Evolutionary conservation across 805 yeast genomes (phyloP).

Genomic region (Pichia pseudocactophila): DNA sequence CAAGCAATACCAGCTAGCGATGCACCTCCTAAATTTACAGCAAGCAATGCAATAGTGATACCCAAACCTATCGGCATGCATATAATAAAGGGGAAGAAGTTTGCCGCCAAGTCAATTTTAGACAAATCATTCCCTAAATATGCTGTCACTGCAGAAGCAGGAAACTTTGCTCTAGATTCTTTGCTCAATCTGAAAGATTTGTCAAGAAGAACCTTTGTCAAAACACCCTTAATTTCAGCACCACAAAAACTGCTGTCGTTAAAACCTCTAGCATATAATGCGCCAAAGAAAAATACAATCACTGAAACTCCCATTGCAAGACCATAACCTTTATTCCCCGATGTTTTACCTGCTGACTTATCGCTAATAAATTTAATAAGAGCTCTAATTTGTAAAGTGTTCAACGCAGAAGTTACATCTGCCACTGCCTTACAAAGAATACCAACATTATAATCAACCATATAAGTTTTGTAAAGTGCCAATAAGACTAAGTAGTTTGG

Average conservation of each 20-base stretch:
- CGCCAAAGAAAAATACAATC: conserved; percentile 38
- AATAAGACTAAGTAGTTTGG: conserved; percentile 34
- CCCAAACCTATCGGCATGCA: conserved; percentile 57
- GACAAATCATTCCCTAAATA: conserved; percentile 75
- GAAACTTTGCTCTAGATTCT: conserved; percentile 47
- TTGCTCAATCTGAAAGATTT: conserved; percentile 59
- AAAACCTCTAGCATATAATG: conserved; percentile 48
- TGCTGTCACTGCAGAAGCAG: conserved; percentile 66
- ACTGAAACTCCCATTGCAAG: conserved; percentile 56
- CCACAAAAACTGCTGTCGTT: conserved; percentile 50
- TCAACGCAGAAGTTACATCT: conserved; percentile 43
- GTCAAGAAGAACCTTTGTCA: conserved; percentile 53
- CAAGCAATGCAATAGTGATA: conserved; percentile 54
- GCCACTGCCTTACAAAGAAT: conserved; percentile 35
- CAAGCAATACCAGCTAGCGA: conserved; percentile 63
- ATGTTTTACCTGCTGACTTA: conserved; percentile 35
- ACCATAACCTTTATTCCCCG: conserved; percentile 55
- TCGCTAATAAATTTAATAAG: conserved; percentile 57
- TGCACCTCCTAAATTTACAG: conserved; percentile 62
- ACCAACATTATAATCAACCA: conserved; percentile 34
- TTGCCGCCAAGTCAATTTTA: conserved; percentile 69
- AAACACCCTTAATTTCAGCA: conserved; percentile 51
- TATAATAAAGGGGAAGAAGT: conserved; percentile 55
- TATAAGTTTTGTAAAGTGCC: conserved; percentile 43
- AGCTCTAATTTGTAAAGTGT: conserved; percentile 58